Percentiles rank a stretch among this genome's conserved stretches.
These are phyloP conservation scores for Pyricularia sp. DNA, from an alignment of 2,329 filamentous ascomycete species.

Conservation along the genomic window DNA sequence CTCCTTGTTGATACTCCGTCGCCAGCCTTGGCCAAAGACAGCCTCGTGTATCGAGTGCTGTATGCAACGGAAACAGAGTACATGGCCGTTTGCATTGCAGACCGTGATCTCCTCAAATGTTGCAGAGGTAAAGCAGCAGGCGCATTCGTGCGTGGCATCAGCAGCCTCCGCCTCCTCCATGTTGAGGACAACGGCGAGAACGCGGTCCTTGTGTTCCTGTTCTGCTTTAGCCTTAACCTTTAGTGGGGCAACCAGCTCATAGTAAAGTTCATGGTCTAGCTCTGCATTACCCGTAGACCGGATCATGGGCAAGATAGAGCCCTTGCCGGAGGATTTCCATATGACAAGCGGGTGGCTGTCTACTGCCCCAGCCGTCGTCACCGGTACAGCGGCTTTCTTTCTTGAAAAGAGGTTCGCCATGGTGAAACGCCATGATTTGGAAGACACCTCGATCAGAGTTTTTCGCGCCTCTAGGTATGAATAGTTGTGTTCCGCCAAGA, in stretches of 20 bases:
- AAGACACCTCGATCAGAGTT: conserved; percentile 58
- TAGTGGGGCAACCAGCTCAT: conserved; percentile 46
- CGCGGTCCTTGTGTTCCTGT: conserved; percentile 41
- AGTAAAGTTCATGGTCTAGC: conserved; percentile 52
- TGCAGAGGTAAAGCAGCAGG: conserved; percentile 65
- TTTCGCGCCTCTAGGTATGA: conserved; percentile 64
- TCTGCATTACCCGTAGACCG: conserved; percentile 57
- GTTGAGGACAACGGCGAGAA: conserved; percentile 44
- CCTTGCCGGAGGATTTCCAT: conserved; percentile 48
- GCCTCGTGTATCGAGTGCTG: conserved; percentile 76
- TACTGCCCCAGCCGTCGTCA: conserved; percentile 32
- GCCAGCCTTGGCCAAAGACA: conserved; percentile 88
- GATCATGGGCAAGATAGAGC: conserved; percentile 49
- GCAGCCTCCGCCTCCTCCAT: conserved; percentile 48
- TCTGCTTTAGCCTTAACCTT: conserved; percentile 30
- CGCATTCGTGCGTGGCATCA: conserved; percentile 57
- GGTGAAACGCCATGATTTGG: conserved; percentile 69
- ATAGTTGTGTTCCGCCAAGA: conserved; percentile 73
- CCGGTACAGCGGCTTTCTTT: conserved; percentile 28
- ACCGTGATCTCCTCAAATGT: conserved; percentile 66
- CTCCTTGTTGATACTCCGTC: conserved; percentile 63
- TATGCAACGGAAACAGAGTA: conserved; percentile 76
- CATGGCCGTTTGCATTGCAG: conserved; percentile 54
- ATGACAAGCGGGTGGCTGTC: conserved; percentile 54
- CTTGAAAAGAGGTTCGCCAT: conserved; percentile 62